Evolutionary conservation across 768 basidiomycete species (phyloP), one percentile per base, ranked within the genome.

Genomic region (Pleurotus salmoneostramineus): DNA sequence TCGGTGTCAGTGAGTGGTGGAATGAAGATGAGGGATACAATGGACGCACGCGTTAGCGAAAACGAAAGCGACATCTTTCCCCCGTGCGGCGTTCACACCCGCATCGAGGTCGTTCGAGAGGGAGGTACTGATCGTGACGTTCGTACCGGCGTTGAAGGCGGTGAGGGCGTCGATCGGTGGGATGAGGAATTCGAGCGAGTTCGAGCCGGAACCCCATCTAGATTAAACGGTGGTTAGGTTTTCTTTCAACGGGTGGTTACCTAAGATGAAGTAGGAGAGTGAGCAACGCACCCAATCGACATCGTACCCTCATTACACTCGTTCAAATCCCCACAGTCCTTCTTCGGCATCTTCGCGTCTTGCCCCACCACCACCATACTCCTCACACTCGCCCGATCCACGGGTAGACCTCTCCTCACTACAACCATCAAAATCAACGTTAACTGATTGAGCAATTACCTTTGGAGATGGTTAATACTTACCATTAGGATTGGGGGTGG

Each of bases 291-390:
- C 71, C 85, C 85, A 65, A 86, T 75, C 15, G 78, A 79, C 70
- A 88, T 80, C 0, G 83, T 86, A 1, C 84, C 84, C 44, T 80
- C 77, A 50, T 80, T 77, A 61, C 81, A 82, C 59, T 80, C 72
- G 54, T 80, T 87, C 73, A 67, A 71, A 65, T 71, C 85, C 68
- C 64, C 70, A 63, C 72, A 78, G 57, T 71, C 73, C 66, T 64
- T 68, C 69, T 74, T 83, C 60, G 71, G 83, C 71, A 75, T 75
- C 72, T 66, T 74, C 46, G 75, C 87, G 73, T 77, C 86, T 62
- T 84, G 80, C 11, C 87, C 81, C 49, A 89, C 67, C 12, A 88
- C 78, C 2, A 83, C 85, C 3, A 83, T 77, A 0, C 78, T 77
- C 36, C 81, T 81, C 35, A 83, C 82, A 15, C 76, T 76, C 36